These are phyloP conservation scores for Xylariaceae sp. DNA, from an alignment of 2,329 filamentous ascomycete genomes.

Conservation along the genomic window DNA sequence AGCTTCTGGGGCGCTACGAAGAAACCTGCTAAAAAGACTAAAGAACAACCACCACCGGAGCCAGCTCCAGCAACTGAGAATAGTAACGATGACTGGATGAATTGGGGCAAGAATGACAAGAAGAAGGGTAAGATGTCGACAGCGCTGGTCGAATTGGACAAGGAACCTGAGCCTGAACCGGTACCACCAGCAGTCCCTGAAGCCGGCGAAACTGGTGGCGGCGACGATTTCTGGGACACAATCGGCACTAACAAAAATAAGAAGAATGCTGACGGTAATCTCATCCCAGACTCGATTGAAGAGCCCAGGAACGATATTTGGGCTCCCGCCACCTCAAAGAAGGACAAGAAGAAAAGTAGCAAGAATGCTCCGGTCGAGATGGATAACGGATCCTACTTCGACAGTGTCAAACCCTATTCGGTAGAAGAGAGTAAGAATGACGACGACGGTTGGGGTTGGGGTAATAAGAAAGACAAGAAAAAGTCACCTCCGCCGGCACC, in stretches of 20 bases:
- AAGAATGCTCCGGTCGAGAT: too few species aligned
- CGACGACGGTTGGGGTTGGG: constrained; percentile 52
- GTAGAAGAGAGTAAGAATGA: constrained; percentile 52
- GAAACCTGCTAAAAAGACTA: constrained; percentile 48
- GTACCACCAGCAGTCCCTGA: constrained; percentile 27
- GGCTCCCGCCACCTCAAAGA: constrained; percentile 45
- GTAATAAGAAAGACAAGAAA: constrained; percentile 47
- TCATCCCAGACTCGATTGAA: constrained; percentile 50
- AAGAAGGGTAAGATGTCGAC: constrained; percentile 34
- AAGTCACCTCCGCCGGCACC: constrained; percentile 56
- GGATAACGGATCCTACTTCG: constrained; percentile 51
- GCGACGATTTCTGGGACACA: constrained; percentile 33
- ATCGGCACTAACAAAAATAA: constrained; percentile 29
- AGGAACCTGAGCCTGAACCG: constrained; percentile 25
- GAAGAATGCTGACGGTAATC: constrained; percentile 39
- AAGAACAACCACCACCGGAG: constrained; percentile 23
- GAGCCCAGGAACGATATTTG: constrained; percentile 51
- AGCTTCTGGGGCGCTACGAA: constrained; percentile 62
- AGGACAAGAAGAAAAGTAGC: constrained; percentile 63
- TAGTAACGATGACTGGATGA: constrained; percentile 28
- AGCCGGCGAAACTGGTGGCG: constrained; percentile 26
- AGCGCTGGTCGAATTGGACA: constrained; percentile 33
- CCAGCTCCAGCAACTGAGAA: constrained; percentile 8
- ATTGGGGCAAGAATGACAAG: constrained; percentile 41
- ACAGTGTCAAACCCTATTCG: constrained; percentile 54